Evolutionary conservation across 2,329 filamentous ascomycete species (phyloP), one percentile per base, ranked within the genome.

Genomic region (Anthostomella pinea): DNA sequence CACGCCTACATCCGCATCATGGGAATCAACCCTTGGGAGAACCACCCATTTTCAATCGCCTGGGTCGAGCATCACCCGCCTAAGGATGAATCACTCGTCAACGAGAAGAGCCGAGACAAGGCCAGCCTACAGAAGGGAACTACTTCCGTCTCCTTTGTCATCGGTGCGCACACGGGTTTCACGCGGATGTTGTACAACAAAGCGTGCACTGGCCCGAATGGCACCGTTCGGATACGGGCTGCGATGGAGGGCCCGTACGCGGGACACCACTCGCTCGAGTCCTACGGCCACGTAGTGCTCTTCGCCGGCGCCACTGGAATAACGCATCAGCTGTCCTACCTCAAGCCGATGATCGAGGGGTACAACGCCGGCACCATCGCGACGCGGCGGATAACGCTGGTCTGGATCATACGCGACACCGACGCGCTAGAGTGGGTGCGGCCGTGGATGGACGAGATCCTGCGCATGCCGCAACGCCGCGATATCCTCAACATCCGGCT

Each of bases 231-330:
- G 8, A 70, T 90, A 37, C 75, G 73, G 39, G 89, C 87, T 21
- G 80, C 86, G 39, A 79, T 94, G 43, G 93, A 97, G 66, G 93
- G 93, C 0, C 91, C 93, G 1, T 97, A 97, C 59, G 83, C 80
- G 4, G 83, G 83, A 26, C 83, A 88, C 57, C 85, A 95, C 64
- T 81, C 81, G 43, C 81, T 97, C 47, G 83, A 89, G 63, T 96
- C 90, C 6, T 97, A 96, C 63, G 91, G 93, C 24, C 93, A 94
- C 27, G 81, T 83, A 28, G 78, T 98, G 46, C 82, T 98, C 38
- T 89, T 96, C 58, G 90, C 91, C 9, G 90, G 89, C 38, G 87
- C 91, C 39, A 89, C 93, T 5, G 93, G 93, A 45, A 97, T 98
- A 65, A 95, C 91, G 1, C 91, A 97, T 62, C 89, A 95, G 60